Percentiles rank a stretch among this genome's conserved stretches.
Evolutionary conservation across 2,329 filamentous ascomycete genomes (phyloP).

Genomic region (Scedosporium minutisporum): DNA sequence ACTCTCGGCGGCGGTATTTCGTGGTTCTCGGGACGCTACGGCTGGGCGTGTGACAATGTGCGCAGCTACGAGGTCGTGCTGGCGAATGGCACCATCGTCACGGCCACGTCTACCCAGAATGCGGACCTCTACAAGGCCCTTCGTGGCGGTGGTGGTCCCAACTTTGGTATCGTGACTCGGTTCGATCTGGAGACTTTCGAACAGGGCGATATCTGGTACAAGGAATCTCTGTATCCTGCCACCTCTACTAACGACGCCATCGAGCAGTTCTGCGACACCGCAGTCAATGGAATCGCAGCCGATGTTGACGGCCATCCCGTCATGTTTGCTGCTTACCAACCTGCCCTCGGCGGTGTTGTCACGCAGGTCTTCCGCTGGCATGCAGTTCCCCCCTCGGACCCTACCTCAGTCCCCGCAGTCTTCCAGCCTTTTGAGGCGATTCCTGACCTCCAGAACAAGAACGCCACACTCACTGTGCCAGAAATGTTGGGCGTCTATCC

Average conservation of each 20-base stretch:
- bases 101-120: constrained; percentile 30
- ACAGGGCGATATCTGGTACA: constrained; percentile 25
- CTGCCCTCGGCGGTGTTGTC: constrained; percentile 19
- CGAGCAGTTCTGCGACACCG: constrained; percentile 13
- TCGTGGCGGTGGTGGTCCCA: constrained; percentile 44
- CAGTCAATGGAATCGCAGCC: constrained; percentile 9
- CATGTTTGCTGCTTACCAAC: constrained; percentile 22
- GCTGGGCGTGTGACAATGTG: constrained; percentile 36
- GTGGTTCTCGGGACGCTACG: constrained; percentile 21
- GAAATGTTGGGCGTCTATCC: constrained; percentile 6
- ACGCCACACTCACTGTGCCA: constrained; percentile 1
- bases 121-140: constrained; percentile 49
- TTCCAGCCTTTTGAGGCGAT: constrained; percentile 1
- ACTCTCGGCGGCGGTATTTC: constrained; percentile 17
- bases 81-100: constrained; percentile 31
- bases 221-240: constrained; percentile 10
- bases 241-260: constrained; percentile 5
- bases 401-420: background rate
- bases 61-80: constrained; percentile 34
- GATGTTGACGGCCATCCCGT: constrained; percentile 8
- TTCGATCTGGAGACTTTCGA: constrained; percentile 31
- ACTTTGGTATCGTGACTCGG: constrained; percentile 45
- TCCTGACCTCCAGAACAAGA: constrained; percentile 2
- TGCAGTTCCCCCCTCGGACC: background rate
- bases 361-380: constrained; percentile 9